A percentile compares a stretch with the other conserved stretches of the same genome.
phyloP scores from a whole-genome alignment of 352 stramenopile species.

The Phytophthora fragariae region DNA sequence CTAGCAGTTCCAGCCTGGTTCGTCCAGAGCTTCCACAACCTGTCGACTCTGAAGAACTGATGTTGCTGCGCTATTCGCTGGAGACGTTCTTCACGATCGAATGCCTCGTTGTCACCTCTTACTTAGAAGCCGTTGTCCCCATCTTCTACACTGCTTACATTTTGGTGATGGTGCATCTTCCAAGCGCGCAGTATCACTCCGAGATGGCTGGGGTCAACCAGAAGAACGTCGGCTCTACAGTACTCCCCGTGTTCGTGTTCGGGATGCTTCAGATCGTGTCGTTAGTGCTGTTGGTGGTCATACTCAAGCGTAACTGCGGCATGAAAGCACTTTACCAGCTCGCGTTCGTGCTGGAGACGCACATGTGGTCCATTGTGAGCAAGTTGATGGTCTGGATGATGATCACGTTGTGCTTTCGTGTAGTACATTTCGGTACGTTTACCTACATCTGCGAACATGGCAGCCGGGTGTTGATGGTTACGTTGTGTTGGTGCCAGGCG shows the following conservation, averaged over 20 bases:
- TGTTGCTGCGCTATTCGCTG: not conserved
- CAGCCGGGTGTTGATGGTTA: not conserved
- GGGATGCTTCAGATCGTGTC: not conserved
- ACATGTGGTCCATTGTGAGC: slow-evolving; percentile 38
- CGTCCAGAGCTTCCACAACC: not conserved
- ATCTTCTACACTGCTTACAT: not conserved
- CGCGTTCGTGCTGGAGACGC: slow-evolving; percentile 51
- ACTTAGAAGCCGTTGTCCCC: not conserved
- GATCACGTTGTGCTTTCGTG: slow-evolving; percentile 21
- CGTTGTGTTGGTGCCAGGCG: not conserved
- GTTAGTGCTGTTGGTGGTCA: not conserved
- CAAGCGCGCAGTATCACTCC: not conserved
- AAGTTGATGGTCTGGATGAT: slow-evolving; percentile 50
- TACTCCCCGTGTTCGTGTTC: not conserved
- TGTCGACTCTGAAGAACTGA: not conserved
- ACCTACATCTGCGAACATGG: not conserved
- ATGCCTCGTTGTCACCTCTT: not conserved
- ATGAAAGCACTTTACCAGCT: slow-evolving; percentile 31
- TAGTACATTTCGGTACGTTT: slow-evolving; percentile 24
- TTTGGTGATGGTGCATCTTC: not conserved
- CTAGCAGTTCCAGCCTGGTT: not conserved
- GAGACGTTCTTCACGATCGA: not conserved
- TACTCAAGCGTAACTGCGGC: not conserved
- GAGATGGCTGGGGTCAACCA: not conserved
- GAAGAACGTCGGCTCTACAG: not conserved